Evolutionary conservation across 768 basidiomycete species (phyloP), one percentile per base, ranked within the genome.

Genomic region (Hortiboletus flavorubellus): DNA sequence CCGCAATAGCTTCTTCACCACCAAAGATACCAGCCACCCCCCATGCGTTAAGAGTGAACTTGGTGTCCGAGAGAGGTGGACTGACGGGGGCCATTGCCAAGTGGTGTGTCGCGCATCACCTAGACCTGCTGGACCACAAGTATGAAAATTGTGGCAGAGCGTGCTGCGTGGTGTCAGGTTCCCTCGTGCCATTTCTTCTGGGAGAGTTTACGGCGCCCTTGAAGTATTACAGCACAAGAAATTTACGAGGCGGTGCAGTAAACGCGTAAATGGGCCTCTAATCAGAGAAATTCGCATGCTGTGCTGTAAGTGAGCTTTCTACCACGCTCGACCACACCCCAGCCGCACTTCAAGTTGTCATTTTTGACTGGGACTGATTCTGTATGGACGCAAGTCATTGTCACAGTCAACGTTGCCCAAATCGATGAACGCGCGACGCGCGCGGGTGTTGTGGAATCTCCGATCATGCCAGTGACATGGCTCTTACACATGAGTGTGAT

Each of bases 11-110:
- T 48, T 73, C 69, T 41, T 69, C 66, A 9, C 71, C 72, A 8
- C 72, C 72, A 23, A 73, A 65, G 59, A 73, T 67, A 12, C 72
- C 71, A 38, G 65, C 72, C 16, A 73, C 58, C 2, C 66, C 72
- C 41, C 63, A 65, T 3, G 61, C 53, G 10, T 71, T 65, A 54
- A 71, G 65, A 6, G 51, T 44, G 46, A 68, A 68, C 14, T 49
- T 53, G 55, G n/a, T 14, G 26, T 51, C 5, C 1, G 52, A 14
- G 18, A 59, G 34, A 39, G 64, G 58, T 21, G 46, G 43, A 8
- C 21, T 11, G 37, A 65, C 43, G 1, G 57, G 60, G 14, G 64
- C 12, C 57, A 68, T 68, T 34, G 35, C 6, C 8, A 30, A 30
- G 31, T 11, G 31, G 21, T 16, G 12, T 10, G 41, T 21, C 0